A percentile compares a stretch with the other conserved stretches of the same genome.
Evolutionary conservation across 352 stramenopile genomes (phyloP).

Genomic region (Blastocystis sp.): DNA sequence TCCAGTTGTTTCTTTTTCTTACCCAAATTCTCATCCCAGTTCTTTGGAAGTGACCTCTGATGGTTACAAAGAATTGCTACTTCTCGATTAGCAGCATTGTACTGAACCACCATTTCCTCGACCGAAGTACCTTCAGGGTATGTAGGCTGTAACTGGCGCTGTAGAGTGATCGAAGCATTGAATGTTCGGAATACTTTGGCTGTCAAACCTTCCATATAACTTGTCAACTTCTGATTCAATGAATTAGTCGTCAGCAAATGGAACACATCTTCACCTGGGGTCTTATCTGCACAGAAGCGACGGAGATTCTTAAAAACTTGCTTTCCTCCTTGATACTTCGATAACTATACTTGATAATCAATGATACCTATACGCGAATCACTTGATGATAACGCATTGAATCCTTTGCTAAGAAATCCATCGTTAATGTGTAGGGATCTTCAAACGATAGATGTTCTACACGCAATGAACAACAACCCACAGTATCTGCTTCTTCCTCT

Average conservation of each 20-base stretch:
- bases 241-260: conserved; percentile 79
- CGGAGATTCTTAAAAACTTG: conserved; percentile 89
- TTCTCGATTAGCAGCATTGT: conserved; percentile 99
- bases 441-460: conserved; percentile 95
- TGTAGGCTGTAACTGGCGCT: conserved; percentile 81
- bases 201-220: conserved; percentile 93
- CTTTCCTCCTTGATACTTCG: conserved; percentile 79
- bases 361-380: conserved; percentile 77
- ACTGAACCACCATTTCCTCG: conserved; percentile 77
- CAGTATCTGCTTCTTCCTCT: conserved; percentile 92
- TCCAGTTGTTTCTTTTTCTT: conserved; percentile 78
- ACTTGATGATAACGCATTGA: conserved; percentile 99
- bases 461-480: conserved; percentile 95
- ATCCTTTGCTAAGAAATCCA: conserved; percentile 99
- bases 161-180: conserved; percentile 96
- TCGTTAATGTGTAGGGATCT: conserved; percentile 83
- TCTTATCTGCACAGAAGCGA: conserved; percentile 90
- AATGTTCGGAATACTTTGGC: conserved; percentile 99
- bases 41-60: conserved; percentile 93
- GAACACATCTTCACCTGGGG: conserved; percentile 88
- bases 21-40: conserved; percentile 84
- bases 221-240: conserved; percentile 94
- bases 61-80: conserved; percentile 99
- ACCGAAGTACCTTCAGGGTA: conserved; percentile 66
- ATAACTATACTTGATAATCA: conserved; percentile 66